A percentile compares a stretch with the other conserved stretches of the same genome.
phyloP scores from a whole-genome alignment of 1,139 yeast genomes.

The Geotrichum carabidarum region DNA sequence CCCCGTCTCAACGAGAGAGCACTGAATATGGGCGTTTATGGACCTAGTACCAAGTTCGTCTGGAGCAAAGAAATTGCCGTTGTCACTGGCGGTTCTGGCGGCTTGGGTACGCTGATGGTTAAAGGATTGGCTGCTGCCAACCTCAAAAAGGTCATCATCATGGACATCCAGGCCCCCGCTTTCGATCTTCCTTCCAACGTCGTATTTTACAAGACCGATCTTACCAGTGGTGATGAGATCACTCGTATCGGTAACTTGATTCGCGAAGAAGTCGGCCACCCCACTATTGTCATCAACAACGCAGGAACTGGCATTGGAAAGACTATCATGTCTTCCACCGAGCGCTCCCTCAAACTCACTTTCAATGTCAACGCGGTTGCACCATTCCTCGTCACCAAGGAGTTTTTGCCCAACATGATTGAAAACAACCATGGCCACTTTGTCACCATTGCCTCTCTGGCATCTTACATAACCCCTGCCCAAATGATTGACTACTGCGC shows the following conservation, averaged over 20 bases:
- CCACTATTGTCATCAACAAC: constrained; percentile 61
- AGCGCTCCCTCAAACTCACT: constrained; percentile 52
- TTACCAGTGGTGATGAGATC: constrained; percentile 41
- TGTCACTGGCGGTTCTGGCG: constrained; percentile 21
- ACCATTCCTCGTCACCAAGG: constrained; percentile 58
- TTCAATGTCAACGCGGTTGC: constrained; percentile 57
- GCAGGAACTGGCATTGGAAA: constrained; percentile 66
- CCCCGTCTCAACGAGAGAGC: constrained; percentile 9
- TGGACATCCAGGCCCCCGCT: constrained; percentile 16
- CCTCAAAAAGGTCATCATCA: constrained; percentile 13
- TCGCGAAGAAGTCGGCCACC: constrained; percentile 44
- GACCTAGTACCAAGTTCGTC: constrained; percentile 3
- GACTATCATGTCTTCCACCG: constrained; percentile 46
- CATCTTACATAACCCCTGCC: constrained; percentile 74
- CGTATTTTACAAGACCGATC: constrained; percentile 33
- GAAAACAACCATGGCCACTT: constrained; percentile 54
- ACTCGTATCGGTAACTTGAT: constrained; percentile 38
- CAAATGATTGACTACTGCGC: constrained; percentile 64
- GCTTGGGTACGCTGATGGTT: constrained; percentile 16
- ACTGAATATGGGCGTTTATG: constrained; percentile 12
- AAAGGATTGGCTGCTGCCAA: constrained; percentile 12
- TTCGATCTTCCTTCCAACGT: constrained; percentile 6
- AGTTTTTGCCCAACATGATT: constrained; percentile 63
- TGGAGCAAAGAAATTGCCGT: constrained; percentile 17
- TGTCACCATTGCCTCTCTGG: constrained; percentile 65